Conservation (phyloP, 2,329 filamentous ascomycete species). For the Xylariaceae sp. region DNA sequence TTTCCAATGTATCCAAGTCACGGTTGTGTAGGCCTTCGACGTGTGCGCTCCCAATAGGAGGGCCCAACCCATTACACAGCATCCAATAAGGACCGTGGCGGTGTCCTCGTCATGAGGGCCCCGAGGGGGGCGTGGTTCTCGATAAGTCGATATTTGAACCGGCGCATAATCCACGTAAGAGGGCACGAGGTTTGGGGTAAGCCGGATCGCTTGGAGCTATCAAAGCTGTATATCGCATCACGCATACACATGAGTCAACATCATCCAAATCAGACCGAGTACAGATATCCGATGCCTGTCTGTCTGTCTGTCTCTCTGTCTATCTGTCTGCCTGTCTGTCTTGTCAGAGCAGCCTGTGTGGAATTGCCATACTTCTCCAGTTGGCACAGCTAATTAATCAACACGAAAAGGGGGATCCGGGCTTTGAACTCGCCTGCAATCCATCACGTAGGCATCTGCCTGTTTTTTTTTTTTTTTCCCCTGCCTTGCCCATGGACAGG, state of each 20-base stretch:
- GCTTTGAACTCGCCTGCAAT: background rate
- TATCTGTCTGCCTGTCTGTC: too few species aligned
- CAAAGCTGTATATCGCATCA: background rate
- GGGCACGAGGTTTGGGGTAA: background rate
- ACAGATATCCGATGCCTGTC: background rate
- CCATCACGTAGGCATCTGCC: background rate
- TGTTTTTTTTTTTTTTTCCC: background rate
- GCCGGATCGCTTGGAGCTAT: background rate
- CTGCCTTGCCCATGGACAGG: background rate
- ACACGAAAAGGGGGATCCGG: background rate
- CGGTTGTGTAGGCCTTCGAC: slow-evolving; percentile 2
- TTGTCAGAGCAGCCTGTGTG: too few species aligned
- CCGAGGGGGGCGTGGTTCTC: background rate
- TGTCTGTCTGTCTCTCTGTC: background rate
- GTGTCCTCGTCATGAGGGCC: slow-evolving; percentile 3
- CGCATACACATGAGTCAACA: background rate
- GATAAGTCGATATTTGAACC: background rate
- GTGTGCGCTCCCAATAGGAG: slow-evolving; percentile 1
- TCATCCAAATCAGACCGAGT: background rate
- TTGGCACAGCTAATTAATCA: background rate
- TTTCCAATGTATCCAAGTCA: background rate
- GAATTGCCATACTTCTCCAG: too few species aligned
- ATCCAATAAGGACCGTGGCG: background rate
- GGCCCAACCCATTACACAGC: background rate
- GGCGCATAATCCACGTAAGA: slow-evolving; percentile 1